phyloP scores from a whole-genome alignment of 805 yeast species.

The Suhomyces xylopsoci region DNA sequence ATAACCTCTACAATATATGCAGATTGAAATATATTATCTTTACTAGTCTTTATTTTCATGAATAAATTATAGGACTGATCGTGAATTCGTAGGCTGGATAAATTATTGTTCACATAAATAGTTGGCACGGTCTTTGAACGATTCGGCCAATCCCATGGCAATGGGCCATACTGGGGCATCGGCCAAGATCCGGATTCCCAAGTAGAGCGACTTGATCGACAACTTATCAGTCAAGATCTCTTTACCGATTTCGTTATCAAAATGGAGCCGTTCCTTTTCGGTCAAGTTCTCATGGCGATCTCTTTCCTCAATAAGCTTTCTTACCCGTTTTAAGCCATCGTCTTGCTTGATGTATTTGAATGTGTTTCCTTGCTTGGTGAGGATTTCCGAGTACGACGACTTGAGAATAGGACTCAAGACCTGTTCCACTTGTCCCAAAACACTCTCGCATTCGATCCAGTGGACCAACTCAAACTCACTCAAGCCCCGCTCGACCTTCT shows the following conservation, averaged over 20 bases:
- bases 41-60: neutral
- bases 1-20: no score
- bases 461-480: constrained; percentile 15
- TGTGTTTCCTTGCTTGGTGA: constrained; percentile 59
- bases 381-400: constrained; percentile 53
- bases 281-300: constrained; percentile 36
- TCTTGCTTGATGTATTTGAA: constrained; percentile 32
- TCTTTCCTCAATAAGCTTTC: constrained; percentile 7
- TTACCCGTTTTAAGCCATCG: constrained; percentile 7
- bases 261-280: constrained; percentile 27
- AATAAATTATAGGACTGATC: neutral
- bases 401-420: constrained; percentile 53
- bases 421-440: constrained; percentile 58
- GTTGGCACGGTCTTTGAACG: constrained; percentile 55
- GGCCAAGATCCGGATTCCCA: constrained; percentile 74
- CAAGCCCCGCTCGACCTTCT: constrained; percentile 13
- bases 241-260: constrained; percentile 45
- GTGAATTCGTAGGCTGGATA: neutral
- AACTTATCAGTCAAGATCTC: constrained; percentile 44
- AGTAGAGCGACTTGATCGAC: constrained; percentile 56
- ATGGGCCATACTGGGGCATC: constrained; percentile 90
- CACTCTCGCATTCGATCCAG: constrained; percentile 63
- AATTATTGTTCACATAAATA: constrained; percentile 5
- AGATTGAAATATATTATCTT: no score
- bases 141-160: constrained; percentile 76